A percentile compares a stretch with the other conserved stretches of the same genome.
Evolutionary conservation across 1,284 basidiomycete species (phyloP).

Genomic region (Cryptococcus wingfieldii): DNA sequence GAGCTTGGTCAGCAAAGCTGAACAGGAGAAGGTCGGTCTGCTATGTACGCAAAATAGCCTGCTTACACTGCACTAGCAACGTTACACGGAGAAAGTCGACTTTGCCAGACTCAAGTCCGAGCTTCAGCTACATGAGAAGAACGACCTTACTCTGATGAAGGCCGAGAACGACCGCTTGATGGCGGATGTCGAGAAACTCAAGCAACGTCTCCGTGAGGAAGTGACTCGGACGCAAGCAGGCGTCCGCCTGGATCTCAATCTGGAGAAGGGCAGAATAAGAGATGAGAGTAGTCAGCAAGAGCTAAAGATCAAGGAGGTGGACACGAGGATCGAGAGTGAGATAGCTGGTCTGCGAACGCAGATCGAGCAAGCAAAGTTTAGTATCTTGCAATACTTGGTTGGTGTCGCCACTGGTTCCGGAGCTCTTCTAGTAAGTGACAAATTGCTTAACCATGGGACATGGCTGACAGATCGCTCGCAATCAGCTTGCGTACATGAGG

Average conservation of each 20-base stretch:
- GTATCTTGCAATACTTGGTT: slow-evolving; percentile 47
- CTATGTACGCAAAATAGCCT: background rate
- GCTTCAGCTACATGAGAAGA: slow-evolving; percentile 93
- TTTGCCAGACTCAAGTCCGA: slow-evolving; percentile 96
- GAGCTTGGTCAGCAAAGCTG: slow-evolving; percentile 87
- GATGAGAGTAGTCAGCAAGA: slow-evolving; percentile 92
- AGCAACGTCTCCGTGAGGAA: slow-evolving; percentile 87
- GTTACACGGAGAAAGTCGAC: slow-evolving; percentile 94
- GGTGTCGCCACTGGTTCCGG: slow-evolving; percentile 49
- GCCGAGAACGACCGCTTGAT: slow-evolving; percentile 89
- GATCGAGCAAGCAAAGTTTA: slow-evolving; percentile 82
- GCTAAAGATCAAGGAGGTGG: slow-evolving; percentile 96
- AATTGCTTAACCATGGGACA: background rate
- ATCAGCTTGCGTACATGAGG: slow-evolving; percentile 47
- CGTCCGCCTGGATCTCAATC: slow-evolving; percentile 88
- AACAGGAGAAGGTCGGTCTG: slow-evolving; percentile 79
- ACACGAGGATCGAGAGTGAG: slow-evolving; percentile 95
- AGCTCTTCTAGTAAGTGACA: slow-evolving; percentile 40
- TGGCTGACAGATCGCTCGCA: background rate
- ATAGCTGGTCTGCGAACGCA: slow-evolving; percentile 84
- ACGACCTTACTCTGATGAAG: slow-evolving; percentile 93
- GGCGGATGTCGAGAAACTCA: slow-evolving; percentile 90
- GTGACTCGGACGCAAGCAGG: slow-evolving; percentile 89
- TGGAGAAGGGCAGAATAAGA: slow-evolving; percentile 91
- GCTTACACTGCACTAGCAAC: slow-evolving; percentile 57